Percentiles rank a stretch among this genome's conserved stretches.
Evolutionary conservation across 192 early-diverging fungal genomes (phyloP).

Genomic region (Spizellomyces sp.): DNA sequence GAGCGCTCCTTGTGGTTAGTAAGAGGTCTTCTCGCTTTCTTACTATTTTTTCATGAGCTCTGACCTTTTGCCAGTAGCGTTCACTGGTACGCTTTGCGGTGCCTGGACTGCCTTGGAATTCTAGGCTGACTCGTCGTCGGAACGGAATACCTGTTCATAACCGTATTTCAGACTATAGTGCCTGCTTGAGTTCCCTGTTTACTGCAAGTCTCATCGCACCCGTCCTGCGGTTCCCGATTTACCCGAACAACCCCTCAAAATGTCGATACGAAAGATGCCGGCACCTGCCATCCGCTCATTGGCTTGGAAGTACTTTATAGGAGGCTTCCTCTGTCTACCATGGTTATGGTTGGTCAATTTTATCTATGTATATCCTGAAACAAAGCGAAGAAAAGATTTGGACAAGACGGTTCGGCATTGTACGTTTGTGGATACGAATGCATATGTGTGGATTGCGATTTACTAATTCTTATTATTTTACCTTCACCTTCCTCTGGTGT

Average conservation of each 20-base stretch:
- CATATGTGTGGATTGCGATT: neutral
- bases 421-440: constrained; percentile 37
- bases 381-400: constrained; percentile 48
- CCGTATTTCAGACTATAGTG: too few species aligned
- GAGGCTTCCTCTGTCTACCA: constrained; percentile 49
- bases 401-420: constrained; percentile 53
- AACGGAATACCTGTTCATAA: too few species aligned
- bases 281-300: constrained; percentile 59
- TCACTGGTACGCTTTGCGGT: too few species aligned
- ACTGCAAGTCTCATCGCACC: too few species aligned
- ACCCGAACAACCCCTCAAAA: neutral
- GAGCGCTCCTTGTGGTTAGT: too few species aligned
- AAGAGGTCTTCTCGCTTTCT: too few species aligned
- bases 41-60: too few species aligned
- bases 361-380: constrained; percentile 64
- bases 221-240: too few species aligned
- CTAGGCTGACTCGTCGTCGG: too few species aligned
- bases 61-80: too few species aligned
- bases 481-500: neutral
- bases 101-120: too few species aligned
- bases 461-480: neutral
- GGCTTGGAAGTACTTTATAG: constrained; percentile 62
- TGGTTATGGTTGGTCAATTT: constrained; percentile 75
- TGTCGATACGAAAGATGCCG: constrained; percentile 47
- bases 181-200: too few species aligned